These are phyloP conservation scores for Exophiala spinifera DNA, from an alignment of 2,329 filamentous ascomycete genomes.

Conservation along the genomic window DNA sequence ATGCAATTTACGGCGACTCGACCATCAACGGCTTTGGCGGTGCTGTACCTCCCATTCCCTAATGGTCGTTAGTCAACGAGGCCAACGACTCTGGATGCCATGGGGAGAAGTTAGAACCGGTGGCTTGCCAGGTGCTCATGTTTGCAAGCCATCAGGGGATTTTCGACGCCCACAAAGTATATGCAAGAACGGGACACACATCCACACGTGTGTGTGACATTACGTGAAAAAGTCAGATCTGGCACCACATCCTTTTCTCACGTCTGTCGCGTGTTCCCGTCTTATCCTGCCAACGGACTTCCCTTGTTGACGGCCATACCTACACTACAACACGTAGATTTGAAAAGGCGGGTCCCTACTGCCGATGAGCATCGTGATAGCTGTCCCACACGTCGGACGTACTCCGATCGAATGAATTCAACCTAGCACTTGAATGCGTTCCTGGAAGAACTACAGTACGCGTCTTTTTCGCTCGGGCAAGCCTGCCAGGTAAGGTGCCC, in stretches of 20 bases:
- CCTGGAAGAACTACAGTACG: too few species aligned
- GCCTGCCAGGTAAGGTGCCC: too few species aligned
- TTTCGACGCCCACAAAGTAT: background rate
- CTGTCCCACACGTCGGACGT: too few species aligned
- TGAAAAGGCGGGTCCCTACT: too few species aligned
- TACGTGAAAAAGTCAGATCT: background rate
- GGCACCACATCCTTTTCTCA: background rate
- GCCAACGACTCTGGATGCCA: constrained; percentile 3
- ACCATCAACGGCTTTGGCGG: background rate
- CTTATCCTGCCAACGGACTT: background rate
- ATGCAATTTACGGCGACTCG: background rate
- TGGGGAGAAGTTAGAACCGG: background rate
- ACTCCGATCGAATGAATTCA: too few species aligned
- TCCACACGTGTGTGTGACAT: background rate
- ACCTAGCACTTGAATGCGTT: too few species aligned
- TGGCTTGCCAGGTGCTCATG: background rate
- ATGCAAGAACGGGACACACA: background rate
- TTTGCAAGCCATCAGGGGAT: background rate
- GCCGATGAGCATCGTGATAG: too few species aligned
- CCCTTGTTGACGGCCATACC: too few species aligned
- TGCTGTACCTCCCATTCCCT: background rate
- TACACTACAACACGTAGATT: background rate
- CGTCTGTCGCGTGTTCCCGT: background rate
- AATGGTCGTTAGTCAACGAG: background rate
- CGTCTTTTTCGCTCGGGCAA: too few species aligned